Evolutionary conservation across 2,329 filamentous ascomycete species (phyloP), one percentile per base, ranked within the genome.

Genomic region (Aspergillus niger): DNA sequence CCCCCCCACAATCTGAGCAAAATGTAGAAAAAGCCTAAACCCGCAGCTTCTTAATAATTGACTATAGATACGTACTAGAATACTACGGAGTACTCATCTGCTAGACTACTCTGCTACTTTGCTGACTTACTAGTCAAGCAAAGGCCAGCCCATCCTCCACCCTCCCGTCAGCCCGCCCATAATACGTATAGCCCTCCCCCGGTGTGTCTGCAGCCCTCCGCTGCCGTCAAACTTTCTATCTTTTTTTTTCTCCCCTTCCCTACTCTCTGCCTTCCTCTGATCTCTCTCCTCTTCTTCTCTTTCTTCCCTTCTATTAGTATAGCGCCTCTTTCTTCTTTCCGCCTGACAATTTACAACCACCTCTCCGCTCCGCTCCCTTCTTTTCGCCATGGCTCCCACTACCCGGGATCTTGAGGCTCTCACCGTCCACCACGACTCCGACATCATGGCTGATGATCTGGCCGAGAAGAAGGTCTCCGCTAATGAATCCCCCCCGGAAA

Each of bases 381-480:
- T n/a, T 39, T 2, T 43, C 52, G 43, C 8, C 26, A 55, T 55
- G 52, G 20, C 52, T 28, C 13, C 38, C 39, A 28, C 36, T n/a
- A 15, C 38, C 28, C 17, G 52, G 38, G 52, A 55, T 55, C 38
- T 44, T 8, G 52, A 55, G 39, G 39, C 52, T 2, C 28, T 55
- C 38, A 39, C 39, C 38, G 24, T 38, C 24, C 52, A 55, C 24
- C 38, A 55, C 15, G 38, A 55, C 22, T 20, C 39, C 24, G 38
- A 30, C 7, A 24, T 17, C 8, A 15, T 30, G 32, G 32, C 32
- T n/a, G 52, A 55, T n/a, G 52, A 55, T 1, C 43, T 17, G 52
- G 15, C 30, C 38, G 63, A 65, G 44, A 60, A 65, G 54, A 65
- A 64, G 39, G 52, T 54, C 36, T 43, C 43, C 10, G 38, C 44